A percentile compares a stretch with the other conserved stretches of the same genome.
Evolutionary conservation across 495 filamentous ascomycete species (phyloP).

Genomic region (Trichoderma virens): DNA sequence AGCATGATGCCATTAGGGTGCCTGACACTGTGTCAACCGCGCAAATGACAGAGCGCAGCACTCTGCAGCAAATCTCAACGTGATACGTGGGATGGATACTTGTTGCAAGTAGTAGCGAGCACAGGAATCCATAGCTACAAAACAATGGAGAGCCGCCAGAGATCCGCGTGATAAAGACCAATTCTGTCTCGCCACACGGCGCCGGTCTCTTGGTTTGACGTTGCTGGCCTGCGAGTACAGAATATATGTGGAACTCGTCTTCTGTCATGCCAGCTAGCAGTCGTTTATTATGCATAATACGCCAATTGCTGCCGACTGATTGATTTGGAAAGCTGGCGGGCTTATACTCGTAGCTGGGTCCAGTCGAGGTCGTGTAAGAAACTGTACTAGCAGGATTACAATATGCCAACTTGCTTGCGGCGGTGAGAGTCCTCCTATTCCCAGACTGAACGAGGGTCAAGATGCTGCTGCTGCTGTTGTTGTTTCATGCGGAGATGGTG

Average conservation of each 20-base stretch:
- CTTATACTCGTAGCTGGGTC: not conserved
- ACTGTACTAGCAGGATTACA: not conserved
- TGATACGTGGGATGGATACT: not conserved
- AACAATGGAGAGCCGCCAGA: not conserved
- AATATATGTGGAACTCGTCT: not conserved
- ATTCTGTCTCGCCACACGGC: conserved; percentile 1
- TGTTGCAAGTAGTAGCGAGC: not conserved
- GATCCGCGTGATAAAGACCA: not conserved
- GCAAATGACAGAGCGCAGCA: not conserved
- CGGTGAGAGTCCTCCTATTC: conserved; percentile 4
- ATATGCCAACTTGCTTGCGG: not conserved
- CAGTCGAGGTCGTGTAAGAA: not conserved
- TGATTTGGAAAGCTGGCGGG: not conserved
- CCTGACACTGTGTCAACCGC: not conserved
- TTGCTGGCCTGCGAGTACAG: not conserved
- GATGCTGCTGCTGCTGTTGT: not conserved
- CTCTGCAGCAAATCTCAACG: not conserved
- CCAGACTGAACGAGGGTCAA: not conserved
- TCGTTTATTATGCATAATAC: not conserved
- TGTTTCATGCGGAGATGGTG: not conserved
- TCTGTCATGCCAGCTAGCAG: not conserved
- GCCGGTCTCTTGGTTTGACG: not conserved
- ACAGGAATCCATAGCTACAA: not conserved
- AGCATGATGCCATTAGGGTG: not conserved
- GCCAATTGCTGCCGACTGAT: not conserved